Base-by-base conservation (phyloP, 371 early-diverging fungal species). In the Umbelopsis sp. region DNA sequence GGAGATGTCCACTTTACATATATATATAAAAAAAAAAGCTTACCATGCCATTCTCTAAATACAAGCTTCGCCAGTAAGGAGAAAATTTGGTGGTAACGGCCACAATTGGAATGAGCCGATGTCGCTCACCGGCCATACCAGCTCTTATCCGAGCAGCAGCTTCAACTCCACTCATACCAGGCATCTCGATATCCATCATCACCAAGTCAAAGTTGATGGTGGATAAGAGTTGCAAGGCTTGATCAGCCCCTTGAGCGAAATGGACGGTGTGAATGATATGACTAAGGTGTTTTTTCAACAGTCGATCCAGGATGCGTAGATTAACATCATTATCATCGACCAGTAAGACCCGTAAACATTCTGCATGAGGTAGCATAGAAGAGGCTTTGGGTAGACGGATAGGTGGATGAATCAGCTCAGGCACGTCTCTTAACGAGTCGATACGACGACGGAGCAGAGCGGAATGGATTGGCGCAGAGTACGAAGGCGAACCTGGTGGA, bases 121-220 rank as follows among this genome's bases (percentile, higher is more conserved):
- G 57, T 8, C 57, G 32, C 32, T 57, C 57, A 3, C 57, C 57
- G 35, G 35, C 57, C 14, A 35, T 11, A 29, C 57, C 57, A 37
- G 57, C 57, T 29, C 57, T 10, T 57, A 57, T 57, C 32, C 35
- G 57, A 14, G 73, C 67, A 8, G 87, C 81, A 32, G 87, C 83
- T 65, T 86, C 83, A 46, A 88, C 73, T n/a, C 90, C 90, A n/a
- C 77, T 80, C 50, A 88, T 68, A 5, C 72, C 73, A 32, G 90
- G 90, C 90, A 89, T 89, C 52, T 89, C 88, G 69, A 89, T 89
- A 64, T 89, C 90, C 84, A 88, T 83, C 65, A 89, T 72, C 35
- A 89, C 76, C 12, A 87, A 57, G 74, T 89, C 88, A 71, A 82
- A 83, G 25, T 72, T 67, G 44, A 81, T 72, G 65, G 76, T 74